Base-by-base conservation (phyloP, 257 asterid genomes). In the Przewalskia tangutica region DNA sequence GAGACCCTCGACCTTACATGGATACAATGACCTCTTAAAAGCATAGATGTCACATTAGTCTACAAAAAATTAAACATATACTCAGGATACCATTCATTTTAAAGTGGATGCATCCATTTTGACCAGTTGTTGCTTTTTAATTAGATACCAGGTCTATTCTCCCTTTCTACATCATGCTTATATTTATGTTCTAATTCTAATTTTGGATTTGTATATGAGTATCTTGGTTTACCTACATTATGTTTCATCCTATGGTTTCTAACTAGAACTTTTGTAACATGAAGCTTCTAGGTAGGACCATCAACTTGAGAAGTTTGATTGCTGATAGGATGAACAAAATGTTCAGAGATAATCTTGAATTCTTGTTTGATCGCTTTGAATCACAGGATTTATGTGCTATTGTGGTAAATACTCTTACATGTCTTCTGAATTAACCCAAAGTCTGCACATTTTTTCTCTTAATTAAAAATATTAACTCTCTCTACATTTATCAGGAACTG, bases 331-430 rank as follows among this genome's bases (percentile, higher is more conserved):
- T 95, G 87, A 95, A 94, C 91, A 95, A 95, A 89, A 77, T 88
- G 78, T 92, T 89, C 89, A 88, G 99, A 77, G 98, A 93, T 82
- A 95, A 95, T 85, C 92, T 95, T 83, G 99, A 95, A 56, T 95
- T 92, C 89, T 83, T 95, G 87, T 92, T 94, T 53, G 98, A 95
- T 82, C 95, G 95, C 42, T 95, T 95, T 67, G 99, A 95, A 84
- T 92, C 97, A 66, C 99, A 95, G 87, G 98, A 95, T 90, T 59
- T 95, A 83, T 95, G 98, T 77, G 97, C 99, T 65, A 70, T 95
- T 84, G 97, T 95, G 90, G 99, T 95, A 85, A 88, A 94, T 89
- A 70, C 53, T 58, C 76, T 76, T 51, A 59, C 71, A 23, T 67
- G 36, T 77, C 54, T 40, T 77, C 50, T 20, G 59, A 38, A 48